Conservation (phyloP, 139 green algal genomes). For the Chlamydomonas applanata region DNA sequence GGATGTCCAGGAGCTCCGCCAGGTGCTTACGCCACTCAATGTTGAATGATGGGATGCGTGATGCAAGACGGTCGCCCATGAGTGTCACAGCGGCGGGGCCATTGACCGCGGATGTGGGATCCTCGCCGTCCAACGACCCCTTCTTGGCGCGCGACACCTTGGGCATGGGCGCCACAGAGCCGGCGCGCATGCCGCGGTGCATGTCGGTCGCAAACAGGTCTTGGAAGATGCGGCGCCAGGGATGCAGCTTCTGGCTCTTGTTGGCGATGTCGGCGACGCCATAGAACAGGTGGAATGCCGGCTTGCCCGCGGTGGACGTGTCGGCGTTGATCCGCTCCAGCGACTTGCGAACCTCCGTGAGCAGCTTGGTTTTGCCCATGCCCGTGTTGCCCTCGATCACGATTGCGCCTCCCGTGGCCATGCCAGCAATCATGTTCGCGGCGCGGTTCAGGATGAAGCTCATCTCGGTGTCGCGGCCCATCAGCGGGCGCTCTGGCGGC, state of each 20-base stretch:
- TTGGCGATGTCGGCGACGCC: constrained; percentile 47
- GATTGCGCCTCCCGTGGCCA: constrained; percentile 47
- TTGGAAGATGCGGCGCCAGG: constrained; percentile 60
- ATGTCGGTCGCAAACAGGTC: constrained; percentile 40
- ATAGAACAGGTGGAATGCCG: constrained; percentile 48
- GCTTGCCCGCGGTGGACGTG: constrained; percentile 16
- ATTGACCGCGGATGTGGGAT: too few relatives aligned
- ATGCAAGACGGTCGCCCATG: constrained; percentile 1
- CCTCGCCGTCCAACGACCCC: too few relatives aligned
- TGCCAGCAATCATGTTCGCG: constrained; percentile 39
- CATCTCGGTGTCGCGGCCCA: constrained; percentile 43
- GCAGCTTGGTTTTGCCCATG: constrained; percentile 70
- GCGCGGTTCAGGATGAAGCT: constrained; percentile 32
- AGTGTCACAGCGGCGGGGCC: too few relatives aligned
- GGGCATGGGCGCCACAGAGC: not conserved
- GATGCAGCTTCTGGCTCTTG: constrained; percentile 61
- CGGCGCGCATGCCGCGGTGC: not conserved
- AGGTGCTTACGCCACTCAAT: constrained; percentile 39
- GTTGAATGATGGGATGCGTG: constrained; percentile 24
- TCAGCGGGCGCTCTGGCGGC: constrained; percentile 32
- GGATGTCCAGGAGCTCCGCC: constrained; percentile 41
- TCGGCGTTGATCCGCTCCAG: constrained; percentile 44
- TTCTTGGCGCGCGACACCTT: not conserved
- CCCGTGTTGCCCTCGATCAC: constrained; percentile 65
- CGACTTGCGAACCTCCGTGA: constrained; percentile 60